These are phyloP conservation scores for Rhizophagus sp. DNA, from an alignment of 192 early-diverging fungal genomes.

Conservation along the genomic window DNA sequence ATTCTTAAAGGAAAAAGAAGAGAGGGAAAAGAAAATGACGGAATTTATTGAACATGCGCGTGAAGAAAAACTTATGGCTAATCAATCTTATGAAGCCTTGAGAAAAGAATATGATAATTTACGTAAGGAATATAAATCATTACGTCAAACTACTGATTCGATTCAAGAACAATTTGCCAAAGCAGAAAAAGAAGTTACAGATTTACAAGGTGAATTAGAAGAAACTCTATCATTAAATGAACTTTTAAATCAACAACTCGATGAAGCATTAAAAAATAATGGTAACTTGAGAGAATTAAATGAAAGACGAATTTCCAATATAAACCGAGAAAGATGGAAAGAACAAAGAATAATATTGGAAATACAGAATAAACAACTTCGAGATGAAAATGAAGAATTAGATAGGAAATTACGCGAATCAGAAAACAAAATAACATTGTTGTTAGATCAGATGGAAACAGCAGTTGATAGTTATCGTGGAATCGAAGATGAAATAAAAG, in stretches of 20 bases:
- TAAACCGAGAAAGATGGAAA: slow-evolving; percentile 10
- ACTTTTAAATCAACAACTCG: slow-evolving; percentile 11
- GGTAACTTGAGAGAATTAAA: background rate
- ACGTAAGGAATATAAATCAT: background rate
- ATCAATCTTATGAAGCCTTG: slow-evolving; percentile 20
- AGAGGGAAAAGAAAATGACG: background rate
- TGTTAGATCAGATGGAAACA: slow-evolving; percentile 9
- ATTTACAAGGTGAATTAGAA: slow-evolving; percentile 10
- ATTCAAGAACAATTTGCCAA: slow-evolving; percentile 6
- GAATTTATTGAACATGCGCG: slow-evolving; percentile 10
- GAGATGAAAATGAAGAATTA: slow-evolving; percentile 23
- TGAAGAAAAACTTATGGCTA: slow-evolving; percentile 21
- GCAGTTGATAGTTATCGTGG: slow-evolving; percentile 14
- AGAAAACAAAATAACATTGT: slow-evolving; percentile 7
- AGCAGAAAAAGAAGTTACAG: background rate
- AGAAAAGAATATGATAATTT: slow-evolving; percentile 23
- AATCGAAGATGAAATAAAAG: slow-evolving; percentile 10
- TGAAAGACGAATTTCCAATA: background rate
- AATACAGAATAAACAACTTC: slow-evolving; percentile 9
- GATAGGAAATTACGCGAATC: background rate
- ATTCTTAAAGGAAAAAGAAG: slow-evolving; percentile 20
- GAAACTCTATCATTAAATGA: slow-evolving; percentile 6
- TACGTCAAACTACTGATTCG: background rate
- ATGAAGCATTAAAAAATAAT: background rate
- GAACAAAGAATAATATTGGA: slow-evolving; percentile 1